Evolutionary conservation across 192 early-diverging fungal species (phyloP), one percentile per base, ranked within the genome.

Genomic region (Mortierella antarctica): DNA sequence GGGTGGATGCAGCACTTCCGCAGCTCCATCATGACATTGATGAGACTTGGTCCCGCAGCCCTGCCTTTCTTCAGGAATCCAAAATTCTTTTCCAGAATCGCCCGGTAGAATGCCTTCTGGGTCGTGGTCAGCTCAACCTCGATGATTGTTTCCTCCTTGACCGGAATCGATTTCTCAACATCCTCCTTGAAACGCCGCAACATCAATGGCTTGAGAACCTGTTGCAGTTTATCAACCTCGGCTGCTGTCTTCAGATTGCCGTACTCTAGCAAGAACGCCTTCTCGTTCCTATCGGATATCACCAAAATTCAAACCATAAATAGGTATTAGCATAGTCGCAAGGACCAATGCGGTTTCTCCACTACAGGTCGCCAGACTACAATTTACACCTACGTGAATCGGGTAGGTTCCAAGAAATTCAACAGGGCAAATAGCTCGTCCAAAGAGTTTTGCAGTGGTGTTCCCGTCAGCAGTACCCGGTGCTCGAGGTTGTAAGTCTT

Each of bases 1-100:
- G 95, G 95, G 72, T 96, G 95, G 52, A 94, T 95, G 71, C 95
- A 96, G 68, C 94, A 95, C 82, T 96, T 96, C 41, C 95, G 90
- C 42, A 96, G 86, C 70, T 96, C 92, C 85, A 96, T 95, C 92
- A 96, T 94, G 5, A 93, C 89, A 70, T 96, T 96, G 47, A 91
- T 89, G 54, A 96, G 84, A 74, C 93, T 90, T 15, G 94, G 94
- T 48, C 92, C 76, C 59, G 73, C 87, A 48, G 92, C 83, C 7
- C 90, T 62, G 47, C 94, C 92, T 53, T 95, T 94, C 77, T 93
- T 93, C 47, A 96, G 71, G 86, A 93, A 94, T 7, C 87, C 74
- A 71, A 95, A 96, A 69, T 96, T 96, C 66, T 82, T 86, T 70
- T 96, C 95, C 48, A 95, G 69, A 73, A 96, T 94, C 11, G 95